phyloP scores from a whole-genome alignment of 768 basidiomycete species.

The Auricularia heimuer region DNA sequence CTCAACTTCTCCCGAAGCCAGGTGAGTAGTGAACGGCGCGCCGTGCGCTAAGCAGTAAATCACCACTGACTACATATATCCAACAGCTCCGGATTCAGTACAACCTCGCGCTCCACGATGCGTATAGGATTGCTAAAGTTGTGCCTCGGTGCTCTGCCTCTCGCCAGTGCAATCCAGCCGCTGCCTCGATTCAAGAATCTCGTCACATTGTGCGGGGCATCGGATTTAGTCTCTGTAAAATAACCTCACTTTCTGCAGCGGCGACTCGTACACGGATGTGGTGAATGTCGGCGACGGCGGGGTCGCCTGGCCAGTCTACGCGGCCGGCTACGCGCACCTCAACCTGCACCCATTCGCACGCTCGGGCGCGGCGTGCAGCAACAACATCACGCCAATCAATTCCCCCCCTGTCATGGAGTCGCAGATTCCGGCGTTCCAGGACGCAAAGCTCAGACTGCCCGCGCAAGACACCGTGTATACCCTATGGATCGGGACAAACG shows the following conservation, averaged over 20 bases:
- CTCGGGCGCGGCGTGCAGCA: constrained; percentile 58
- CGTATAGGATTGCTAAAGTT: too few species aligned
- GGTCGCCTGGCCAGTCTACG: not conserved
- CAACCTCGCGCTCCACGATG: too few species aligned
- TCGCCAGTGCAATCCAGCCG: not conserved
- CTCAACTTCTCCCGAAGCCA: too few species aligned
- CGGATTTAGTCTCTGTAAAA: not conserved
- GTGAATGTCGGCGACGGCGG: constrained; percentile 25
- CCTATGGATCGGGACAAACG: constrained; percentile 57
- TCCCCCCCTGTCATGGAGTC: not conserved
- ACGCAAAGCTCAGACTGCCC: constrained; percentile 37
- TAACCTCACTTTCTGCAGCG: constrained; percentile 13
- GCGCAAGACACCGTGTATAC: constrained; percentile 48
- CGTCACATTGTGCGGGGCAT: constrained; percentile 37
- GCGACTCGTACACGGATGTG: constrained; percentile 56
- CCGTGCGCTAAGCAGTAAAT: too few species aligned
- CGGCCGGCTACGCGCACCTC: not conserved
- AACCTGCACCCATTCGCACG: constrained; percentile 30
- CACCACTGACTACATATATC: too few species aligned
- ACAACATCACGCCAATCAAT: constrained; percentile 15
- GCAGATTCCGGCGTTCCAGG: constrained; percentile 33
- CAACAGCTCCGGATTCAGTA: too few species aligned
- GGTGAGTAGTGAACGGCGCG: too few species aligned
- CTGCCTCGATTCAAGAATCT: constrained; percentile 35
- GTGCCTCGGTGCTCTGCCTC: too few species aligned